Conservation (phyloP, 1,139 yeast genomes). For the Geotrichum fermentans region DNA sequence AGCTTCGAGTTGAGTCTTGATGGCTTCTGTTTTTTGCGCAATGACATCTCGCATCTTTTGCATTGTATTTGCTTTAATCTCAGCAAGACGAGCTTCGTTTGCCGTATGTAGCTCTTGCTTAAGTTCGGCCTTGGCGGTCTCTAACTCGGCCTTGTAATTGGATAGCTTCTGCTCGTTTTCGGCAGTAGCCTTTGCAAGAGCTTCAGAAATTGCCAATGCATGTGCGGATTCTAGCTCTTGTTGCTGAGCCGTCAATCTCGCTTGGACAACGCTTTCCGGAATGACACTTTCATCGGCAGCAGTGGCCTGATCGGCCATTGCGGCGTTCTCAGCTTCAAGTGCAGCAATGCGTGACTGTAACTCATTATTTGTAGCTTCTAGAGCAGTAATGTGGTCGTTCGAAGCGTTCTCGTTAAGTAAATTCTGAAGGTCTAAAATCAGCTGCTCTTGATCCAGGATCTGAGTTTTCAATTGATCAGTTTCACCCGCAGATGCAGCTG, state of each 20-base stretch:
- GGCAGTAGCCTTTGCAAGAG: conserved; percentile 27
- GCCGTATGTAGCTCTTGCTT: conserved; percentile 4
- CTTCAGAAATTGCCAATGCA: conserved; percentile 30
- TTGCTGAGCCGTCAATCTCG: background rate
- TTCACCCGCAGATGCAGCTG: conserved; percentile 22
- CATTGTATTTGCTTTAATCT: conserved; percentile 6
- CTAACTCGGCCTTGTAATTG: conserved; percentile 25
- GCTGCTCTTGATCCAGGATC: conserved; percentile 29
- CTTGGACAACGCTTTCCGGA: conserved; percentile 2
- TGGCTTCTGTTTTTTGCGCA: conserved; percentile 2
- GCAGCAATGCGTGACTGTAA: conserved; percentile 24
- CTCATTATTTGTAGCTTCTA: conserved; percentile 23
- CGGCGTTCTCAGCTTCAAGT: conserved; percentile 5
- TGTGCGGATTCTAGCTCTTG: conserved; percentile 20
- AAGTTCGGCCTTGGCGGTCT: conserved; percentile 17
- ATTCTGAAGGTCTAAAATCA: conserved; percentile 18
- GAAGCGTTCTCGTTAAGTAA: conserved; percentile 13
- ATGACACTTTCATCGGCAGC: conserved; percentile 23
- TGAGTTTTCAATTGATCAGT: conserved; percentile 29
- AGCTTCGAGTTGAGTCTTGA: background rate
- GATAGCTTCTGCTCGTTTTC: conserved; percentile 13
- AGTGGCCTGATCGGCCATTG: background rate
- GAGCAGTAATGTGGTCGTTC: conserved; percentile 16
- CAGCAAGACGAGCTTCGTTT: conserved; percentile 15
- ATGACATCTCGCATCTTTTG: conserved; percentile 3